Base-by-base conservation (phyloP, 192 early-diverging fungal species). In the Rhizoclosmatium sp. region DNA sequence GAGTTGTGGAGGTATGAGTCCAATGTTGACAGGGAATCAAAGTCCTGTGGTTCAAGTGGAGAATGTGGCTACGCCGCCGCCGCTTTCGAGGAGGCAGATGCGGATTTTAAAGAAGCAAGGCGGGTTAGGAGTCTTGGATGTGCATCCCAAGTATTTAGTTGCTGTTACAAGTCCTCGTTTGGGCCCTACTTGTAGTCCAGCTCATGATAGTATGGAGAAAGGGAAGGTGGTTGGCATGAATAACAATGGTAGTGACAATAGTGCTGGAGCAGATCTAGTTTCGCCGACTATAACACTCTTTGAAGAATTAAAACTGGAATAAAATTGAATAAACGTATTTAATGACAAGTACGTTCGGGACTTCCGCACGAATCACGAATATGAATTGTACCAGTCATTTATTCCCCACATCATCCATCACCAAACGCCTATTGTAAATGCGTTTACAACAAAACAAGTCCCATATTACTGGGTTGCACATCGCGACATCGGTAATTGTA, bases 401-500 rank as follows among this genome's bases (percentile, higher is more conserved):
- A 31, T 31, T 31, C 31, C 31, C 31, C 31, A 31, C 31, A 31
- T 31, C 31, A 31, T 31, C 31, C 31, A 31, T 31, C 31, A 31
- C 31, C 31, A 31, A 31, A 31, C 31, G 31, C 31, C 31, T 31
- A 31, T 31, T 31, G 31, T 31, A 31, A 31, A 31, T 31, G 31
- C 31, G 31, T 67, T 85, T 68, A 99, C 54, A 98, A 87, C 93
- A 99, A 92, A 39, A 99, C 95, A 78, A 98, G 82, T 21, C 94
- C 98, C 42, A 98, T 82, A 81, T 96, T 92, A 16, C 86, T 82
- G 9, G 88, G 78, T 14, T 87, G 81, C 44, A 97, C 81, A 10
- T 88, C 85, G 64, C 89, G 89, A 66, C 94, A 95, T 66, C 87
- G 85, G 90, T 96, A 99, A 87, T 99, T 99, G 87, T 95, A 99